These are phyloP conservation scores for Vitis hybrid DNA, from an alignment of 177 flowering plant species.

Conservation along the genomic window DNA sequence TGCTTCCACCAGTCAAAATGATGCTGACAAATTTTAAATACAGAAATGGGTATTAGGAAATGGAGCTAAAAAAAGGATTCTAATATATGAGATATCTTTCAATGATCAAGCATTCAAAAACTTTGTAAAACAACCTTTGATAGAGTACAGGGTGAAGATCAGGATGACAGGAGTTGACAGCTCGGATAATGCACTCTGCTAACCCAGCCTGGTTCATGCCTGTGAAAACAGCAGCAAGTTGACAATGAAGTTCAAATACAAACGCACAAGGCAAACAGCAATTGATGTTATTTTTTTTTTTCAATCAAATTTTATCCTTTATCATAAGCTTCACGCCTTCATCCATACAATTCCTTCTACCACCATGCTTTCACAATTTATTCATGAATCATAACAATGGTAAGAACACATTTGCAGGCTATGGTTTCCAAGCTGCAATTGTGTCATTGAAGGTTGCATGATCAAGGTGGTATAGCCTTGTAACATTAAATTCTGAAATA, in stretches of 20 bases:
- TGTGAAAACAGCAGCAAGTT: constrained; percentile 24
- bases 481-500: not conserved
- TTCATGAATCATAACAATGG: not conserved
- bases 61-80: not conserved
- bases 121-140: constrained; percentile 54
- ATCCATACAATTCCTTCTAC: too few relatives aligned
- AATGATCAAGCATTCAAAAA: not conserved
- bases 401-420: not conserved
- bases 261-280: not conserved
- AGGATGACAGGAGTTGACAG: constrained; percentile 87
- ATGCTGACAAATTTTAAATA: constrained; percentile 54
- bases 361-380: not conserved
- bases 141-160: constrained; percentile 92
- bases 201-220: constrained; percentile 98
- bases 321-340: not conserved
- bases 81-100: not conserved
- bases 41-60: constrained; percentile 4
- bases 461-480: not conserved
- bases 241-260: not conserved
- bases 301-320: constrained; percentile 1
- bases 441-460: not conserved
- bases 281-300: not conserved
- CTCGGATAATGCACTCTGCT: constrained; percentile 93
- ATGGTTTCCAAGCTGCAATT: not conserved
- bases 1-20: constrained; percentile 94